A percentile compares a stretch with the other conserved stretches of the same genome.
Evolutionary conservation across 2,329 filamentous ascomycete species (phyloP).

Genomic region (Colletotrichum cereale): DNA sequence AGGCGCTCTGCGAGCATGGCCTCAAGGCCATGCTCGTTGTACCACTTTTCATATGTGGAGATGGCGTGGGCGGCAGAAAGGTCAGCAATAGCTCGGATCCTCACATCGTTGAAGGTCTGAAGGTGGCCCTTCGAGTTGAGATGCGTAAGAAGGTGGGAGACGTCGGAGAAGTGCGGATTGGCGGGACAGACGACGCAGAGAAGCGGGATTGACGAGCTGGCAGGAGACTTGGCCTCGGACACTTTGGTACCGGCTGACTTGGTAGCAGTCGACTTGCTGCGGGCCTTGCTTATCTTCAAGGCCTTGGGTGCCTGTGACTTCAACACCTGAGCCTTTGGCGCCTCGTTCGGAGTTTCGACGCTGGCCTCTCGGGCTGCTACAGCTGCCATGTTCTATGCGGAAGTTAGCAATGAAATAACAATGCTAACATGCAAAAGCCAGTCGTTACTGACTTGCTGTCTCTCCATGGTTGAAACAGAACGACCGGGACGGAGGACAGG

Average conservation of each 20-base stretch:
- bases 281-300: background rate
- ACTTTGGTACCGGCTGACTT: slow-evolving; percentile 42
- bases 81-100: slow-evolving; percentile 78
- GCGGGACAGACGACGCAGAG: slow-evolving; percentile 87
- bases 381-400: slow-evolving; percentile 54
- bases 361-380: slow-evolving; percentile 33
- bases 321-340: background rate
- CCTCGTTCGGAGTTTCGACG: slow-evolving; percentile 4
- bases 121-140: slow-evolving; percentile 94
- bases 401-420: slow-evolving; percentile 31
- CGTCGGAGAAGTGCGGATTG: slow-evolving; percentile 85
- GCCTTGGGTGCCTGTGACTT: slow-evolving; percentile 13
- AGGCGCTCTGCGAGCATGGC: slow-evolving; percentile 82
- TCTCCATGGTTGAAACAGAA: slow-evolving; percentile 23
- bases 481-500: slow-evolving; percentile 21
- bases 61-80: slow-evolving; percentile 72
- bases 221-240: slow-evolving; percentile 35
- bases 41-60: slow-evolving; percentile 83
- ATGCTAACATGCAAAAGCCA: slow-evolving; percentile 5
- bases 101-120: slow-evolving; percentile 84
- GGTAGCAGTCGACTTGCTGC: slow-evolving; percentile 2
- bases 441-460: slow-evolving; percentile 33
- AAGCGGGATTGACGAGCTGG: slow-evolving; percentile 69
- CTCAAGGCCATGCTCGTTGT: slow-evolving; percentile 77
- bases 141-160: slow-evolving; percentile 93